Percentiles rank a stretch among this genome's conserved stretches.
phyloP scores from a whole-genome alignment of 1,284 basidiomycete genomes.

The Limonomyces culmigenus region DNA sequence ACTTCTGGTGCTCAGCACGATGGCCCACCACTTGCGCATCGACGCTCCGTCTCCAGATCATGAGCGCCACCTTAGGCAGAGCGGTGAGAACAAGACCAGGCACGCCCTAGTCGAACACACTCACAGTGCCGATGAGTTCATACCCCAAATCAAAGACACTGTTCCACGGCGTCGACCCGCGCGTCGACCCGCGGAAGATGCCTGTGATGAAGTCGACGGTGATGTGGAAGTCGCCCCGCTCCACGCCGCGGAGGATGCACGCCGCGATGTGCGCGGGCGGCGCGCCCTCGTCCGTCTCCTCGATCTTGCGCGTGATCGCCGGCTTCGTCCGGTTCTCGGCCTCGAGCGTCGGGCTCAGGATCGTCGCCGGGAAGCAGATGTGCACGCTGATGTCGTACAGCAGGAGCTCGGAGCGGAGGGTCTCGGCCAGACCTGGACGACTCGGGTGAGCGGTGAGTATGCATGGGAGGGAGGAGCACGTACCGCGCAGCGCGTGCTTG shows the following conservation, averaged over 20 bases:
- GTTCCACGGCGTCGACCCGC: constrained; percentile 52
- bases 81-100: neutral
- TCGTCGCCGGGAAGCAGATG: constrained; percentile 79
- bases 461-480: constrained; percentile 7
- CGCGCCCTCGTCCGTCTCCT: constrained; percentile 57
- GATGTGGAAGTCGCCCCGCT: constrained; percentile 62
- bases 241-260: constrained; percentile 50
- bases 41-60: constrained; percentile 33
- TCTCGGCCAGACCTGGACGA: constrained; percentile 70
- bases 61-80: constrained; percentile 26
- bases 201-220: constrained; percentile 53
- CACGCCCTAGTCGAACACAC: constrained; percentile 10
- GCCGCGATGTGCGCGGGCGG: constrained; percentile 53
- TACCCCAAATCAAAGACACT: constrained; percentile 40
- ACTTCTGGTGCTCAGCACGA: constrained; percentile 26
- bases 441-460: constrained; percentile 2
- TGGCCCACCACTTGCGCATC: constrained; percentile 28
- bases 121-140: constrained; percentile 24
- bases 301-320: constrained; percentile 62
- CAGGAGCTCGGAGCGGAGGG: constrained; percentile 67
- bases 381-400: constrained; percentile 73
- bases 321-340: constrained; percentile 78
- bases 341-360: constrained; percentile 67
- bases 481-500: constrained; percentile 83
- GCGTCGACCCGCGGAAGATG: constrained; percentile 52